Base-by-base conservation (phyloP, 2,329 filamentous ascomycete species). In the Aspergillus sp. region DNA sequence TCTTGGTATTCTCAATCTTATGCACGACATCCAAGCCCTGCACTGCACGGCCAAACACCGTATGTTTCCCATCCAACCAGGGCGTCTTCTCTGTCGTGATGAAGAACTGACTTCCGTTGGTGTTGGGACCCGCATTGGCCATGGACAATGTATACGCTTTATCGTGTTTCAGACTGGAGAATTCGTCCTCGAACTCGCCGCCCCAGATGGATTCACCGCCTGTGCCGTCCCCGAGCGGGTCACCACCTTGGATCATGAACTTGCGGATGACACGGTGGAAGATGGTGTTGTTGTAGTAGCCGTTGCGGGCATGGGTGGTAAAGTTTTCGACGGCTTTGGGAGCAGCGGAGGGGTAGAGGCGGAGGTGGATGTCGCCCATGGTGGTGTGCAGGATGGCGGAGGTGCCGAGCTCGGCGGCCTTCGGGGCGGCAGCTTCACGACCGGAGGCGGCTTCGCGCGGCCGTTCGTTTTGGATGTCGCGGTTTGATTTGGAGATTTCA, bases 251-350 rank as follows among this genome's bases (percentile, higher is more conserved):
- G 62, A 99, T 97, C 96, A 99, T 99, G 80, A 99, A 99, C 72
- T 97, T 97, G 63, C 91, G 88, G 69, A 99, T 99, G 6, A 99
- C 90, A 36, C 95, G 89, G 77, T 99, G 95, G 83, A 99, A 99
- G 68, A 97, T 94, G 36, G 94, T 93, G 77, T 91, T 91, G 80
- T 99, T 98, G 81, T 99, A 99, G 76, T 99, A 99, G 1, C 91
- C 92, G 60, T 88, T 89, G 70, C 89, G 90, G 2, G 92, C 87
- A 71, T 98, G 95, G 0, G 92, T 96, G 58, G 96, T 91, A 74
- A 99, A 99, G 76, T 99, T 99, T 78, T 99, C 95, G 3, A 99
- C 94, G 0, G 96, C 88, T 74, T 94, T 96, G 32, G 96, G 95
- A 9, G 95, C 94, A 2, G 91, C 91, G 63, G 95, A 91, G 1